These are phyloP conservation scores for Planoprotostelium fungivorum DNA, from an alignment of 78 protist genomes.

Conservation along the genomic window DNA sequence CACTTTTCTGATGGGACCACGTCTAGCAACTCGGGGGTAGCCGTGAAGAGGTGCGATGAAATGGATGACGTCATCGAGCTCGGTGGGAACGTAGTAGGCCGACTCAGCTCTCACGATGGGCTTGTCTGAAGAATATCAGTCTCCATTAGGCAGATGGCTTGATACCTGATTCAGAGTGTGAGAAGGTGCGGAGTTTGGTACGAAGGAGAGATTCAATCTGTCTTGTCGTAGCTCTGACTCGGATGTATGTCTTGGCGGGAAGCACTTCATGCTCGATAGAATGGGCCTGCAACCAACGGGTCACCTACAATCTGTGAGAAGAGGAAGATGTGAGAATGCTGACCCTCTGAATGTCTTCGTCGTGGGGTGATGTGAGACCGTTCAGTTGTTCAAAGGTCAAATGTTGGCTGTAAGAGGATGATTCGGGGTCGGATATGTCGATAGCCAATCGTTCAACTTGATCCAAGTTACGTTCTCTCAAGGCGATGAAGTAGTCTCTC, in stretches of 20 bases:
- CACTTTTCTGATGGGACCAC: not conserved
- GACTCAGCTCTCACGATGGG: constrained; percentile 27
- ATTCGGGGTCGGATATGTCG: not conserved
- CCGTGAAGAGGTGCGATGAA: constrained; percentile 46
- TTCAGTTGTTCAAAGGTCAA: not conserved
- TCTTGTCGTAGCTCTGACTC: not conserved
- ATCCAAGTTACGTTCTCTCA: not conserved
- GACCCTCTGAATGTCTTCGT: not conserved
- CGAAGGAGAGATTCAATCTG: not conserved
- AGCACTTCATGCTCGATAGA: not conserved
- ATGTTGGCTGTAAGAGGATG: not conserved
- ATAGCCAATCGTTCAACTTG: not conserved
- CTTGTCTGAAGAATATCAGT: too few relatives aligned
- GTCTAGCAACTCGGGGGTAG: constrained; percentile 38
- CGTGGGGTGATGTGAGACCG: not conserved
- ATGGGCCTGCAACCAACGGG: not conserved
- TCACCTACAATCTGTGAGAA: not conserved
- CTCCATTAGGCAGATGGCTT: too few relatives aligned
- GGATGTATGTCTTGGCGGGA: not conserved
- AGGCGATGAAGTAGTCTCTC: not conserved
- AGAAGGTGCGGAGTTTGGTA: not conserved
- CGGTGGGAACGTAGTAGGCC: constrained; percentile 12
- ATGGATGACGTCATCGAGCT: constrained; percentile 12
- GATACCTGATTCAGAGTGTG: not conserved
- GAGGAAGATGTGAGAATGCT: too few relatives aligned